These are phyloP conservation scores for Aspergillus calidoustus DNA, from an alignment of 2,329 filamentous ascomycete genomes.

Conservation along the genomic window DNA sequence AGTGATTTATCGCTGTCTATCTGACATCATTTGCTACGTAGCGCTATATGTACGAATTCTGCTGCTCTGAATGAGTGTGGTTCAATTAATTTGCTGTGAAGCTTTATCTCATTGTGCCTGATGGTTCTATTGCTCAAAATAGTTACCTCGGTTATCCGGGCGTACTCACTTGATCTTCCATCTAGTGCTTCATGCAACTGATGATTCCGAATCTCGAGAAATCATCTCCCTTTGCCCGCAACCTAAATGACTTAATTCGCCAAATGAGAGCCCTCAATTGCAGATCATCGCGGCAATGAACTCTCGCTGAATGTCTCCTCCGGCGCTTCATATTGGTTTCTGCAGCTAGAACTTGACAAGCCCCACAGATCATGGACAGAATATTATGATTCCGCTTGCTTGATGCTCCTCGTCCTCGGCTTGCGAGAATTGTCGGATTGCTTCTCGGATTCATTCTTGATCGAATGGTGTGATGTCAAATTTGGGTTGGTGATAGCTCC, in stretches of 20 bases:
- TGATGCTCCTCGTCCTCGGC: background rate
- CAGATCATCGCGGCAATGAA: background rate
- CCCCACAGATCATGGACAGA: background rate
- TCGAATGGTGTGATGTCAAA: background rate
- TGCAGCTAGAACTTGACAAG: background rate
- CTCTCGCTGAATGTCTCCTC: background rate
- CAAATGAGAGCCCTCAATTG: background rate
- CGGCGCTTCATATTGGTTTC: background rate
- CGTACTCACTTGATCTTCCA: background rate
- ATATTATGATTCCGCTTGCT: background rate
- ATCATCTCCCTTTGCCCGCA: background rate
- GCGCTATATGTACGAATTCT: constrained; percentile 16
- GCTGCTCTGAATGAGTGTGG: background rate
- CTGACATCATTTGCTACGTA: constrained; percentile 13
- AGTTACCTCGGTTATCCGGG: background rate
- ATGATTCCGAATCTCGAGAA: background rate
- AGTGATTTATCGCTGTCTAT: constrained; percentile 20
- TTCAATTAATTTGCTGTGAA: background rate
- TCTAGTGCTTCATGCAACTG: background rate
- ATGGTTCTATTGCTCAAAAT: background rate
- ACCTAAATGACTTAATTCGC: background rate
- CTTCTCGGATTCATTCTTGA: background rate
- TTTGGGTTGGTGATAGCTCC: background rate
- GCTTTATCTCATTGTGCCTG: background rate
- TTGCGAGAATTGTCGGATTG: background rate